These are phyloP conservation scores for Podospora australis DNA, from an alignment of 495 filamentous ascomycete genomes.

Conservation along the genomic window DNA sequence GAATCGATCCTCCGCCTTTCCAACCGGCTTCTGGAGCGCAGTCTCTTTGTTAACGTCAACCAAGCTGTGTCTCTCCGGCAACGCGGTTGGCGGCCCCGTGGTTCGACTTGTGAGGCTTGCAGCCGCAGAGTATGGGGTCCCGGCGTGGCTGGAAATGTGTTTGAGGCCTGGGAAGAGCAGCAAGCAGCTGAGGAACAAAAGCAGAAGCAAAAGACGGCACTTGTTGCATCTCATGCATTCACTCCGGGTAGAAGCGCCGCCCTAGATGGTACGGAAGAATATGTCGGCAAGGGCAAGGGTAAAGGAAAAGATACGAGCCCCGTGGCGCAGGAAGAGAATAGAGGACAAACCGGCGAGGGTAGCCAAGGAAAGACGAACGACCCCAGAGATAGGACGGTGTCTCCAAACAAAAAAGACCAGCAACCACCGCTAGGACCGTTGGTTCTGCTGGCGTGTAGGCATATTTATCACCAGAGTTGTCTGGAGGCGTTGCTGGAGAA, in stretches of 20 bases:
- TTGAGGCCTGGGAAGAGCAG: slow-evolving; percentile 70
- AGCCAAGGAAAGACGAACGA: slow-evolving; percentile 8
- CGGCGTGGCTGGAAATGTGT: slow-evolving; percentile 69
- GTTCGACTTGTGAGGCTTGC: slow-evolving; percentile 83
- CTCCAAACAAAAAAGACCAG: slow-evolving; percentile 14
- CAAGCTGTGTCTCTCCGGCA: slow-evolving; percentile 69
- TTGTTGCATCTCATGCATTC: neutral
- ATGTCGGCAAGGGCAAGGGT: slow-evolving; percentile 29
- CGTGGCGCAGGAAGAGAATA: slow-evolving; percentile 13
- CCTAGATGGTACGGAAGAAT: slow-evolving; percentile 30
- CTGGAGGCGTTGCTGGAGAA: slow-evolving; percentile 49
- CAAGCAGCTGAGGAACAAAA: slow-evolving; percentile 43
- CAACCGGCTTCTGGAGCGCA: slow-evolving; percentile 79
- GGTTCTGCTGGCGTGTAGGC: slow-evolving; percentile 54
- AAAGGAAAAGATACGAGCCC: slow-evolving; percentile 24
- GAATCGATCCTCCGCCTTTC: slow-evolving; percentile 78
- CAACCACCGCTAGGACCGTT: slow-evolving; percentile 40
- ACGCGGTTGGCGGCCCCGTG: slow-evolving; percentile 80
- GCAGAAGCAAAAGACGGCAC: slow-evolving; percentile 25
- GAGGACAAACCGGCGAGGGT: slow-evolving; percentile 10
- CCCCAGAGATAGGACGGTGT: neutral
- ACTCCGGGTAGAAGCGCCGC: slow-evolving; percentile 15
- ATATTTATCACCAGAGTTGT: slow-evolving; percentile 57
- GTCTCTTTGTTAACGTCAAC: slow-evolving; percentile 79
- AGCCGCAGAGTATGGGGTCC: slow-evolving; percentile 82